These are phyloP conservation scores for Adansonia madagascariensis DNA, from an alignment of 441 rosid genomes.

Conservation along the genomic window DNA sequence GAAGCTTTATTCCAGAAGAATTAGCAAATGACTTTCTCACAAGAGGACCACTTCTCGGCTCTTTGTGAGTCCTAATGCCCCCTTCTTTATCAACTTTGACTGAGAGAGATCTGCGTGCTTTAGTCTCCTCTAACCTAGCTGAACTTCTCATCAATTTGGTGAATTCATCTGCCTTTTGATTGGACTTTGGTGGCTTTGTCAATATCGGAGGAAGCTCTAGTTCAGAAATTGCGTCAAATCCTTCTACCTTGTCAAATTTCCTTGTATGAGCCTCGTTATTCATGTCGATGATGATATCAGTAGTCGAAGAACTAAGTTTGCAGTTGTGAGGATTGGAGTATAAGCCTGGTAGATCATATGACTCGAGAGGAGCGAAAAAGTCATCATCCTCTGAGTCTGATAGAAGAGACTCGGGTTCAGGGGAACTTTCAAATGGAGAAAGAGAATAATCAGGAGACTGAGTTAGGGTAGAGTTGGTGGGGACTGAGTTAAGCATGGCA, in stretches of 20 bases:
- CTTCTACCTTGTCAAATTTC: conserved; percentile 26
- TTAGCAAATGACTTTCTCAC: conserved; percentile 30
- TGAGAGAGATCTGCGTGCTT: conserved; percentile 25
- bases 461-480: conserved; percentile 24
- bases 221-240: conserved; percentile 33
- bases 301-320: conserved; percentile 35
- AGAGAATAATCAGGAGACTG: conserved; percentile 37
- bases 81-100: conserved; percentile 35
- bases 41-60: conserved; percentile 26
- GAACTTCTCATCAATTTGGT: conserved; percentile 19
- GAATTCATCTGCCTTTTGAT: conserved; percentile 6
- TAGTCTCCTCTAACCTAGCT: conserved; percentile 1
- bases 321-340: conserved; percentile 28
- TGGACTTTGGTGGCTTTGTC: conserved; percentile 33
- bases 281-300: conserved; percentile 50
- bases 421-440: conserved; percentile 38
- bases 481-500: conserved; percentile 29
- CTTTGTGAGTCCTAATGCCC: conserved; percentile 25
- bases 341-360: conserved; percentile 25
- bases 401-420: conserved; percentile 27
- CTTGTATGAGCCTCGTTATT: conserved; percentile 22
- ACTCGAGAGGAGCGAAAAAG: conserved; percentile 12
- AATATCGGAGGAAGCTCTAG: conserved; percentile 37
- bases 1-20: conserved; percentile 56
- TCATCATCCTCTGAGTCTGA: conserved; percentile 33